Conservation (phyloP, 306 rosid genomes). For the Sphenostylis stenocarpa region DNA sequence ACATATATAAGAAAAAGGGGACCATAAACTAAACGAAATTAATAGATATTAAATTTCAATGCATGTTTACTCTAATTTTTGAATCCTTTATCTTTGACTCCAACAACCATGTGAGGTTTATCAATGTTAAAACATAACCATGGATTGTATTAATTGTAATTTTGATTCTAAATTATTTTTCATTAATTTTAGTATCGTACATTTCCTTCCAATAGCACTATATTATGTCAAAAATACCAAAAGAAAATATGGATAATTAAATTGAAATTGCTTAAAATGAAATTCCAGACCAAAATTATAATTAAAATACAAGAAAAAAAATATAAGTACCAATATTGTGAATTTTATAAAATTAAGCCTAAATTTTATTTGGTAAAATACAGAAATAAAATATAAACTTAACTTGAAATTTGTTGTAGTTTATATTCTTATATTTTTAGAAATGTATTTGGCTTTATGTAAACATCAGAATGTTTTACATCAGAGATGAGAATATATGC, state of each 20-base stretch:
- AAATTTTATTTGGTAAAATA: background rate
- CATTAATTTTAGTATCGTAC: too few species aligned
- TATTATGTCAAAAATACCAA: too few species aligned
- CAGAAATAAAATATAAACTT: background rate
- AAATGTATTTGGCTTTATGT: background rate
- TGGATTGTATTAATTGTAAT: too few species aligned
- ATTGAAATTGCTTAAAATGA: too few species aligned
- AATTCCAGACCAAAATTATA: too few species aligned
- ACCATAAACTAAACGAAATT: background rate
- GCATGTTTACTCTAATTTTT: background rate
- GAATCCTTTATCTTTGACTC: background rate
- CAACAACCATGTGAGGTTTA: background rate
- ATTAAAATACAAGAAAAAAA: too few species aligned
- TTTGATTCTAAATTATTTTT: too few species aligned
- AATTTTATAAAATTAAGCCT: too few species aligned
- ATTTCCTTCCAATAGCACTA: too few species aligned
- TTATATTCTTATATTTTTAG: background rate
- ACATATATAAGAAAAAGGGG: background rate
- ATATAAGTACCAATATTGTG: too few species aligned
- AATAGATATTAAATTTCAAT: too few species aligned
- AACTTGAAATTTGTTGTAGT: background rate
- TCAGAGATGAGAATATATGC: background rate
- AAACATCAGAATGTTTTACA: background rate
- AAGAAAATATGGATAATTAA: too few species aligned
- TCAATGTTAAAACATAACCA: background rate